Conservation (phyloP, 441 rosid species). For the Pelargonium australe region DNA sequence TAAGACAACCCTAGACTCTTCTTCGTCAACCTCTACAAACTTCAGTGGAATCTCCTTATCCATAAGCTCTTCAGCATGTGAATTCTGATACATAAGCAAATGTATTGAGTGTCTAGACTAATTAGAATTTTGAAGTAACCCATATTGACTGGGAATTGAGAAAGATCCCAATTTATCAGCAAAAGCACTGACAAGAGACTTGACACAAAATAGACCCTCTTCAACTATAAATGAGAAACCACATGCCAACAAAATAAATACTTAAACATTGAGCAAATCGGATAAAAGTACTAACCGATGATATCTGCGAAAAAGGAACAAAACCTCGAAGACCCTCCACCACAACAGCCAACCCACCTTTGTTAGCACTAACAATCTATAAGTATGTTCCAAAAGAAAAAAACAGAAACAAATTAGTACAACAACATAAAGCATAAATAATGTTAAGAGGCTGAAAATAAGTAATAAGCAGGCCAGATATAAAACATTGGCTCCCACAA, state of each 20-base stretch:
- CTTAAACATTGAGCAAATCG: slow-evolving; percentile 6
- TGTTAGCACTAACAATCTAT: slow-evolving; percentile 83
- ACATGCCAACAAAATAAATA: not conserved
- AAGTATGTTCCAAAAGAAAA: slow-evolving; percentile 15
- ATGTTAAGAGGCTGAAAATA: not conserved
- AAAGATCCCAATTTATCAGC: too few relatives aligned
- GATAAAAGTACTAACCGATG: slow-evolving; percentile 53
- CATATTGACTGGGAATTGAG: too few relatives aligned
- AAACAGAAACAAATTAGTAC: not conserved
- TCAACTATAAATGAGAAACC: too few relatives aligned
- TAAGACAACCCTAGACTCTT: slow-evolving; percentile 79
- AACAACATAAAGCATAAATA: not conserved
- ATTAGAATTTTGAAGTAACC: not conserved
- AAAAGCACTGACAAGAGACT: too few relatives aligned
- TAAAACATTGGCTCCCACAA: too few relatives aligned
- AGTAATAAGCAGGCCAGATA: not conserved
- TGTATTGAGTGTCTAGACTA: not conserved
- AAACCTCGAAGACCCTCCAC: slow-evolving; percentile 87
- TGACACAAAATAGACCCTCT: too few relatives aligned
- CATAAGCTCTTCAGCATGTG: slow-evolving; percentile 79
- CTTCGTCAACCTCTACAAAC: slow-evolving; percentile 96
- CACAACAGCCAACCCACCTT: slow-evolving; percentile 82
- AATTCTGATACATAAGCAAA: slow-evolving; percentile 41
- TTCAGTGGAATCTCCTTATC: slow-evolving; percentile 73
- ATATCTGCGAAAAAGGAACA: slow-evolving; percentile 92